These are phyloP conservation scores for Oxytropis ochrocephala DNA, from an alignment of 306 rosid species.

Conservation along the genomic window DNA sequence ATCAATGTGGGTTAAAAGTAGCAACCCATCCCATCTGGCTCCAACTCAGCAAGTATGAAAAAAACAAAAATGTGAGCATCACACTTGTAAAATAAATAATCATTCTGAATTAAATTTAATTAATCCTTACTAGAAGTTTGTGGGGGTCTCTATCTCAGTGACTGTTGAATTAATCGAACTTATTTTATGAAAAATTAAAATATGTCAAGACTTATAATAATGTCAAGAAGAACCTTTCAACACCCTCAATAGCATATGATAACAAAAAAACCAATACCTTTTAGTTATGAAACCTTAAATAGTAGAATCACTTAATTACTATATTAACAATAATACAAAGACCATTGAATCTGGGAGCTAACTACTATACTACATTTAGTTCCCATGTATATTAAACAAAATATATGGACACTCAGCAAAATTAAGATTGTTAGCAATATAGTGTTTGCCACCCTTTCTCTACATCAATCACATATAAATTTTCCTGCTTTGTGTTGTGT, in stretches of 20 bases:
- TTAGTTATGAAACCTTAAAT: too few species aligned
- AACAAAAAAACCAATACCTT: too few species aligned
- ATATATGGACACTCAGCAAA: conserved; percentile 1
- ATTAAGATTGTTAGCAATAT: neutral
- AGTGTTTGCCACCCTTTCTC: neutral
- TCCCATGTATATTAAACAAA: conserved; percentile 5
- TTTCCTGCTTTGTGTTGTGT: neutral
- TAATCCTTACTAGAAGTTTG: neutral
- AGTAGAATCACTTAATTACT: neutral
- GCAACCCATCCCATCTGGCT: neutral
- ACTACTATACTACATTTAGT: neutral
- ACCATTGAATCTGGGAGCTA: neutral
- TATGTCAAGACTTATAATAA: too few species aligned
- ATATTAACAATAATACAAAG: conserved; percentile 5
- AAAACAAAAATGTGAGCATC: neutral
- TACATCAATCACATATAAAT: neutral
- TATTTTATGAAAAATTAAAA: too few species aligned
- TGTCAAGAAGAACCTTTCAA: too few species aligned
- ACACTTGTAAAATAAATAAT: neutral
- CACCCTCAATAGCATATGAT: too few species aligned
- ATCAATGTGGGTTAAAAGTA: neutral
- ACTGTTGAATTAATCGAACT: too few species aligned
- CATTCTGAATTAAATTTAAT: neutral
- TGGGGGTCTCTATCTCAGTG: too few species aligned
- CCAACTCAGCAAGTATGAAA: neutral